A percentile compares a stretch with the other conserved stretches of the same genome.
These are phyloP conservation scores for Chalaropsis thielavioides DNA, from an alignment of 2,329 filamentous ascomycete genomes.

Conservation along the genomic window DNA sequence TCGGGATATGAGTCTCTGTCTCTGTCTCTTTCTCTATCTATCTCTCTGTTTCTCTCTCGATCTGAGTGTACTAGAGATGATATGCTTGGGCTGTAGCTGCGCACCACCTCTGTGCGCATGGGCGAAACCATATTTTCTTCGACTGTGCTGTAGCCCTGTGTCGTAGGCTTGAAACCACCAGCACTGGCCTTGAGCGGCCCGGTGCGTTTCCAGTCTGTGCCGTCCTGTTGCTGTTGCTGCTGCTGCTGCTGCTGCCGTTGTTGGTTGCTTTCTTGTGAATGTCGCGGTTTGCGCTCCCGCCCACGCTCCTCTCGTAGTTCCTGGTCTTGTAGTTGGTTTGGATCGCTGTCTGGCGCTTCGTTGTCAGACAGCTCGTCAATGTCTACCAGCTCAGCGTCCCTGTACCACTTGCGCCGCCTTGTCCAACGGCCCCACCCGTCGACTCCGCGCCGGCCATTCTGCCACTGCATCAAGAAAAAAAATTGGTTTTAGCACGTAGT, in stretches of 20 bases:
- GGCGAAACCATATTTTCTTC: conserved; percentile 28
- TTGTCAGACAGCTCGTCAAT: conserved; percentile 25
- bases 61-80: conserved; percentile 10
- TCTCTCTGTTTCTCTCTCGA: background rate
- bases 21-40: background rate
- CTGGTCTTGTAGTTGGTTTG: background rate
- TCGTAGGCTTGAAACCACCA: conserved; percentile 17
- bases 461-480: conserved; percentile 47
- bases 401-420: conserved; percentile 84
- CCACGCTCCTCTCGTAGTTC: background rate
- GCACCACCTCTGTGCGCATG: conserved; percentile 20
- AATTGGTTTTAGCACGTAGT: conserved; percentile 1
- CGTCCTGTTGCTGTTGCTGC: conserved; percentile 5
- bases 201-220: conserved; percentile 14
- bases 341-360: background rate
- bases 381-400: conserved; percentile 90
- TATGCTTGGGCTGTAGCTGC: conserved; percentile 7
- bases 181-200: conserved; percentile 6
- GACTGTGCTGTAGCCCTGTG: conserved; percentile 25
- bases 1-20: background rate
- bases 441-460: conserved; percentile 64
- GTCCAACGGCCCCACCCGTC: conserved; percentile 96
- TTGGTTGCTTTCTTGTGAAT: background rate
- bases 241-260: conserved; percentile 2
- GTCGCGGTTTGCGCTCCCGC: background rate